Percentiles rank a stretch among this genome's conserved stretches.
Evolutionary conservation across 495 filamentous ascomycete species (phyloP).

Genomic region (Echria macrotheca): DNA sequence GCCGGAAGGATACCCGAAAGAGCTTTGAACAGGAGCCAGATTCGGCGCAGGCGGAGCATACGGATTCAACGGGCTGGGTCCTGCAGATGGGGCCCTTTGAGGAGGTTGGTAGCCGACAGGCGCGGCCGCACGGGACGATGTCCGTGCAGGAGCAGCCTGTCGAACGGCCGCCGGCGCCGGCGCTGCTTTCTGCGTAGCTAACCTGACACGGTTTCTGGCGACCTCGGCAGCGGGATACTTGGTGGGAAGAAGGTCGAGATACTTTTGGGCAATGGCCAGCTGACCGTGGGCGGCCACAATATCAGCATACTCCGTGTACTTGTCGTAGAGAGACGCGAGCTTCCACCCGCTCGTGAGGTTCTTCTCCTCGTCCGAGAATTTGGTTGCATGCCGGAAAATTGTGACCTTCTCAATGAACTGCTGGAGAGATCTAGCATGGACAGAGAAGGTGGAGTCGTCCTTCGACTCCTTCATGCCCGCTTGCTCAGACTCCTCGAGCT

Average conservation of each 20-base stretch:
- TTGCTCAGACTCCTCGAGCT: constrained; percentile 77
- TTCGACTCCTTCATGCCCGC: constrained; percentile 59
- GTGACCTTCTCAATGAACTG: constrained; percentile 97
- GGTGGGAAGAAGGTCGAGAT: constrained; percentile 79
- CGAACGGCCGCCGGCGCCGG: constrained; percentile 25
- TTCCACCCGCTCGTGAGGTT: constrained; percentile 75
- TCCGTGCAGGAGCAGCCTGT: constrained; percentile 19
- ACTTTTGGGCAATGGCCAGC: constrained; percentile 79
- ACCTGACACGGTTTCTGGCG: constrained; percentile 76
- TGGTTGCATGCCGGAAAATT: constrained; percentile 89
- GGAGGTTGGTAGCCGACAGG: constrained; percentile 36
- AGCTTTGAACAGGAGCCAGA: constrained; percentile 46
- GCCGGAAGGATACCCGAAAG: constrained; percentile 37
- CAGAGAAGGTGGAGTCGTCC: constrained; percentile 77
- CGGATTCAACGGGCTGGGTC: constrained; percentile 30
- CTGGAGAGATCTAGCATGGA: constrained; percentile 84
- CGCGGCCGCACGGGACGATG: constrained; percentile 27
- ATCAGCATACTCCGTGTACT: constrained; percentile 95
- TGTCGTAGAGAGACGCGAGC: constrained; percentile 80
- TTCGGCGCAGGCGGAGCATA: constrained; percentile 29
- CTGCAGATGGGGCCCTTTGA: constrained; percentile 27
- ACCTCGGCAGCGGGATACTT: constrained; percentile 86
- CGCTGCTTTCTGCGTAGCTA: constrained; percentile 68
- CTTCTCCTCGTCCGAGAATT: constrained; percentile 77
- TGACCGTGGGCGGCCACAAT: constrained; percentile 88